These are phyloP conservation scores for Coemansia umbellata DNA, from an alignment of 192 early-diverging fungal genomes.

Conservation along the genomic window DNA sequence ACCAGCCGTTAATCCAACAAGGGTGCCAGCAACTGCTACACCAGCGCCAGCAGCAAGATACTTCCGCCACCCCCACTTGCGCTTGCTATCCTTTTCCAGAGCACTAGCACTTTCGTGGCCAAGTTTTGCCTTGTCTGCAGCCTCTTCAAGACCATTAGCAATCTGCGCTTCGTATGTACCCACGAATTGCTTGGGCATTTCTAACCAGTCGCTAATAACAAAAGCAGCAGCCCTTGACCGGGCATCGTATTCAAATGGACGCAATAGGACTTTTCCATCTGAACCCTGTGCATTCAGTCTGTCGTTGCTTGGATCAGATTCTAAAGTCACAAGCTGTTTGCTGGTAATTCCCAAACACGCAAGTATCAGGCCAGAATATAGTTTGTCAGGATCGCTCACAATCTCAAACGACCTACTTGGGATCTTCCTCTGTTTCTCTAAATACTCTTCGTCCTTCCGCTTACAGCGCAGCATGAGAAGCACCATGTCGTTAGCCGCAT, in stretches of 20 bases:
- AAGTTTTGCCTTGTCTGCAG: conserved; percentile 27
- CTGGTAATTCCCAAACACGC: conserved; percentile 25
- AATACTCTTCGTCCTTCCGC: conserved; percentile 25
- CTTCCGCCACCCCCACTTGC: conserved; percentile 44
- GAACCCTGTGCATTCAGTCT: neutral
- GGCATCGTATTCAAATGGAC: conserved; percentile 48
- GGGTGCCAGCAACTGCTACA: conserved; percentile 42
- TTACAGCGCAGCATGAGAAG: conserved; percentile 34
- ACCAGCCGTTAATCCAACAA: conserved; percentile 53
- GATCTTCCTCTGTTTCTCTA: neutral
- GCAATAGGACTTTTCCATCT: conserved; percentile 1
- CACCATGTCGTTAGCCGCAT: conserved; percentile 37
- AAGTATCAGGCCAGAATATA: conserved; percentile 26
- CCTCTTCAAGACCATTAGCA: conserved; percentile 24
- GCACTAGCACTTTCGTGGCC: conserved; percentile 36
- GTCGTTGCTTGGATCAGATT: neutral
- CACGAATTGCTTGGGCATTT: conserved; percentile 42
- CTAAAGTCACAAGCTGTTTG: conserved; percentile 7
- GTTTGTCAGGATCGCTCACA: conserved; percentile 23
- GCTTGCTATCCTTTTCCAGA: conserved; percentile 18
- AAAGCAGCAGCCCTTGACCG: conserved; percentile 50
- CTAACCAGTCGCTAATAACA: conserved; percentile 32
- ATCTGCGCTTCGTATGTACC: conserved; percentile 27
- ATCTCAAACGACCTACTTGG: conserved; percentile 13
- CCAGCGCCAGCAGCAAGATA: conserved; percentile 48